Evolutionary conservation across 768 basidiomycete genomes (phyloP).

Genomic region (Tricholoma terreum): DNA sequence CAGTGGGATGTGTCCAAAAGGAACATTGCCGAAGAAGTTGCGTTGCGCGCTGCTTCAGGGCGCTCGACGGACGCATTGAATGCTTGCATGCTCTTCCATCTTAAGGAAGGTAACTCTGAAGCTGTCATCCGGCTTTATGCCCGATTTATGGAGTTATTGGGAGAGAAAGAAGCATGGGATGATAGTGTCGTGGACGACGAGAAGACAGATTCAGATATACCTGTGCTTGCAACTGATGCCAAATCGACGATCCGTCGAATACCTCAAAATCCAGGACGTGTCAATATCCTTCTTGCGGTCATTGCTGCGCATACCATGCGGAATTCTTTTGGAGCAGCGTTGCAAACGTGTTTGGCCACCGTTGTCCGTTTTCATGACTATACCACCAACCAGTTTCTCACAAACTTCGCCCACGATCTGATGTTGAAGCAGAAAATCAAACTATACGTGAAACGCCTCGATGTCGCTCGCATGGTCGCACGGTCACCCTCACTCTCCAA

Average conservation of each 20-base stretch:
- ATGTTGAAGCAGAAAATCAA: constrained; percentile 39
- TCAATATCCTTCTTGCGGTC: constrained; percentile 46
- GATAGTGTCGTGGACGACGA: constrained; percentile 13
- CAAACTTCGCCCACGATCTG: constrained; percentile 31
- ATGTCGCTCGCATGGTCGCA: constrained; percentile 48
- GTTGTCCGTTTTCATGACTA: constrained; percentile 33
- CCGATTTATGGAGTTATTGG: constrained; percentile 29
- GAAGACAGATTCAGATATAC: not conserved
- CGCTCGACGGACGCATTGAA: constrained; percentile 47
- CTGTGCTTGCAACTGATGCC: constrained; percentile 16
- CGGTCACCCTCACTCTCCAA: constrained; percentile 47
- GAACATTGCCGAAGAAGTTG: constrained; percentile 42
- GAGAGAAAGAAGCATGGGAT: constrained; percentile 19
- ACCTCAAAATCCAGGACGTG: constrained; percentile 27
- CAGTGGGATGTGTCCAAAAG: constrained; percentile 26
- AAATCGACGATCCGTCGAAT: constrained; percentile 13
- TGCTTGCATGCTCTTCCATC: constrained; percentile 45
- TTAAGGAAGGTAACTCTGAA: constrained; percentile 39
- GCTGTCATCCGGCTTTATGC: constrained; percentile 45
- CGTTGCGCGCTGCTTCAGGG: constrained; percentile 43
- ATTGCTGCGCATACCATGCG: constrained; percentile 61
- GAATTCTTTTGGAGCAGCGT: constrained; percentile 55
- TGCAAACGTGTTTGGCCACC: constrained; percentile 40
- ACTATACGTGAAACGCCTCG: constrained; percentile 46
- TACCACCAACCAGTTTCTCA: constrained; percentile 38